Evolutionary conservation across 331 rosid species (phyloP), one percentile per base, ranked within the genome.

Genomic region (Quercus lobata): DNA sequence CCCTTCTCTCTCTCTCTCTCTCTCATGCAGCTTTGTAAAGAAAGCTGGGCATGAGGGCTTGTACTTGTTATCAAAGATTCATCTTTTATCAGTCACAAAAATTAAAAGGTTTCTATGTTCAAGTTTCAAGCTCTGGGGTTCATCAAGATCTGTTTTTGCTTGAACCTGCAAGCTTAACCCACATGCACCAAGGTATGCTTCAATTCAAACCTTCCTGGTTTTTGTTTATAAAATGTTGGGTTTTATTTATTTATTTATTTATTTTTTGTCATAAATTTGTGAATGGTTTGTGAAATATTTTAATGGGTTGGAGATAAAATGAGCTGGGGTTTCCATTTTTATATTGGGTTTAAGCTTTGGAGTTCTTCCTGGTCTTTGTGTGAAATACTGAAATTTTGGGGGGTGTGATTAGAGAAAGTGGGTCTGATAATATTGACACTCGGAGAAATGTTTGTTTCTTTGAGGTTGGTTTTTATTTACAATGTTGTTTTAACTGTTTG

Each of bases 161-260:
- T 30, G 75, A 73, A 22, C 74, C 66, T 83, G 76, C 91, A 71
- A 74, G 81, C 80, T 80, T 80, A 73, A 82, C 68, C 82, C 81
- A 75, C 84, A 79, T 83, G 88, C 87, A 77, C 73, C 79, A 79
- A 83, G 97, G 97, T 86, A 79, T 76, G 83, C 18, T 82, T 73
- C 81, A 57, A 83, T 87, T 75, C 83, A 69, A 68, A 79, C 83
- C 83, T 49, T 81, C 72, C 22, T 76, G 16, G 12, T 53, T 65
- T 76, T 78, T 68, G 69, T 78, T 55, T 19, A 6, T 75, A 57
- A 56, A 75, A 75, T 70, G 57, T 75, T 37, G 3, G 18, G 0
- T 77, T 60, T 77, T 79, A 72, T 4, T 5, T 65, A 72, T 2
- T 3, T 65, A 70, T 44, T 77, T 22, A n/a, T n/a, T n/a, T n/a